A percentile compares a stretch with the other conserved stretches of the same genome.
phyloP scores from a whole-genome alignment of 2,329 filamentous ascomycete species.

The Aureobasidium subglaciale region DNA sequence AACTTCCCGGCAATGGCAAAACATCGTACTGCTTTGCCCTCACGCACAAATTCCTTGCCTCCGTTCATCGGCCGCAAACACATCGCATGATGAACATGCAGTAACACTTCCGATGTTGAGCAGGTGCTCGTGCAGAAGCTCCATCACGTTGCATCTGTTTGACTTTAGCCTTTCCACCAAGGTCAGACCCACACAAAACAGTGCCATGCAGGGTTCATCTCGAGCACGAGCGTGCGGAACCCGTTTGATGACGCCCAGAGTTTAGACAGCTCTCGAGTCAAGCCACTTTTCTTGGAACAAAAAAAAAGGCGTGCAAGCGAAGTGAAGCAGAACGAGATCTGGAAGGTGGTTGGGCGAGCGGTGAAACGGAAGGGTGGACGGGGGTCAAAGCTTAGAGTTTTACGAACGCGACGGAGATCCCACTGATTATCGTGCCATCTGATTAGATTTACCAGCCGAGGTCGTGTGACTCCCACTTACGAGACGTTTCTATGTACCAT shows the following conservation, averaged over 20 bases:
- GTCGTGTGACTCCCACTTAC: not conserved
- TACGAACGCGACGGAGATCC: not conserved
- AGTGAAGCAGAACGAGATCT: not conserved
- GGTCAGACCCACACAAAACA: not conserved
- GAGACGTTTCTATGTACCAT: too few relatives aligned
- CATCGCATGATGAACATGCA: not conserved
- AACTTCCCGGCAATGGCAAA: not conserved
- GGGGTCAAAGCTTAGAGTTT: not conserved
- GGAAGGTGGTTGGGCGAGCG: not conserved
- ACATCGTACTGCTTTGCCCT: not conserved
- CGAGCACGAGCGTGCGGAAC: not conserved
- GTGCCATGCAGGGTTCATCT: conserved; percentile 1
- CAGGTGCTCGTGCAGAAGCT: not conserved
- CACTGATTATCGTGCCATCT: conserved; percentile 10
- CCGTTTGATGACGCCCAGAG: not conserved
- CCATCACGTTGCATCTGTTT: conserved; percentile 2
- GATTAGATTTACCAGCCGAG: not conserved
- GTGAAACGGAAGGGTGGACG: not conserved
- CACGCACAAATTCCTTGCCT: not conserved
- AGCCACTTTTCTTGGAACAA: not conserved
- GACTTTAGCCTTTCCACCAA: conserved; percentile 5
- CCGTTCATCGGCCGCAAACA: not conserved
- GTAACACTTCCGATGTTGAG: not conserved
- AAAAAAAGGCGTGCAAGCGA: not conserved
- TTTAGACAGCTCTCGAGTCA: not conserved